phyloP scores from a whole-genome alignment of 1,284 basidiomycete genomes.

The Cronartium quercuum region DNA sequence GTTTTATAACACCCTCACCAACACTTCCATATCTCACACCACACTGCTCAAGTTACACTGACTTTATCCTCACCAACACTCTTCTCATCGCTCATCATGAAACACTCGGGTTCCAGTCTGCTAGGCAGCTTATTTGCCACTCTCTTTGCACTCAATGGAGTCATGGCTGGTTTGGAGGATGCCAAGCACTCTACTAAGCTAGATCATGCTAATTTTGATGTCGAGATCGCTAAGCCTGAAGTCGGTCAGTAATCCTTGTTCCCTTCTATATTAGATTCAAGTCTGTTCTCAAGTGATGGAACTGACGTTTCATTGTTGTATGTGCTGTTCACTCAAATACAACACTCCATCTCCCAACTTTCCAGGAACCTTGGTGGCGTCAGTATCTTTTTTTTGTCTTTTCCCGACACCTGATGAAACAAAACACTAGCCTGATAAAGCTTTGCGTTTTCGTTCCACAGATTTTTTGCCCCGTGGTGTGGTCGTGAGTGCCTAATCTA shows the following conservation, averaged over 20 bases:
- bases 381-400: background rate
- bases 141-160: background rate
- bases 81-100: background rate
- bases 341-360: background rate
- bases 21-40: too few species aligned
- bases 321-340: background rate
- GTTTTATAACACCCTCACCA: too few species aligned
- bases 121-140: background rate
- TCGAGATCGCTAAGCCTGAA: slow-evolving; percentile 8
- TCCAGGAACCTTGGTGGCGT: slow-evolving; percentile 33
- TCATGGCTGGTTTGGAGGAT: slow-evolving; percentile 33
- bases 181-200: slow-evolving; percentile 32
- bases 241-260: slow-evolving; percentile 11
- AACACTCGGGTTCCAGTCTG: background rate
- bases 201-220: slow-evolving; percentile 35
- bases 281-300: background rate
- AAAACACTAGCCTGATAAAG: background rate
- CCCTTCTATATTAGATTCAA: background rate
- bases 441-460: background rate
- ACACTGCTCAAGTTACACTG: too few species aligned
- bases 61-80: background rate
- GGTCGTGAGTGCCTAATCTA: slow-evolving; percentile 27
- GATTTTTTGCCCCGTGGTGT: slow-evolving; percentile 38
- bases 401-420: background rate
- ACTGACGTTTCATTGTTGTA: background rate